Evolutionary conservation across 2,329 filamentous ascomycete species (phyloP), one percentile per base, ranked within the genome.

Genomic region (Hypoxylon rubiginosum): DNA sequence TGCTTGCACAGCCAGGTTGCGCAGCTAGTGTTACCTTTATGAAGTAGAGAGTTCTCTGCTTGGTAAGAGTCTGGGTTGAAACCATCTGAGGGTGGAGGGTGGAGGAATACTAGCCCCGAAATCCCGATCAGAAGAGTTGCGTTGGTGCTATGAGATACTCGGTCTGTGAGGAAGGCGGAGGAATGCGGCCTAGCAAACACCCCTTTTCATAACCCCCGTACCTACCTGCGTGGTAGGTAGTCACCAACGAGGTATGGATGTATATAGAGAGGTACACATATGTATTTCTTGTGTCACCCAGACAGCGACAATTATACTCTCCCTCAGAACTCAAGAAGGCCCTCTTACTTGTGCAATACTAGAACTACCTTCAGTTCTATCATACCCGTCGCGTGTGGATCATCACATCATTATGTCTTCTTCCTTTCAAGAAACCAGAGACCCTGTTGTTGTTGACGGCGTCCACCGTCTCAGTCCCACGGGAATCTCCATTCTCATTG

Each of bases 401-500:
- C 43, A 46, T 26, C 43, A 11, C 21, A 26, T 21, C 43, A 26
- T 26, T 19, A 46, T 46, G 43, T 11, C 43, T 46, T 46, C 43
- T 21, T 4, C 21, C 10, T 24, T 4, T 24, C 21, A 24, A 24
- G 21, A 24, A 24, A 24, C 21, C 21, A 2, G 21, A 24, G n/a
- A 41, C 21, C 9, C n/a, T 1, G 17, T 9, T 4, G 21, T 46
- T 13, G 43, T 46, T 15, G 43, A 46, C 43, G 43, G 43, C 43
- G 43, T 46, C 21, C 43, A 26, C 21, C 43, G 43, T 13, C 43
- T 46, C 11, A 26, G 43, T 46, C 43, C 43, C 19, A 46, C 46
- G 8, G 66, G 66, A n/a, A 66, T 65, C 11, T 62, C 60, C 9
- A 59, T 68, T 6, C 53, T 66, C 11, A 36, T 69, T 17, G 61